A percentile compares a stretch with the other conserved stretches of the same genome.
Conservation (phyloP, 352 stramenopile species). For the Phytophthora sp. region DNA sequence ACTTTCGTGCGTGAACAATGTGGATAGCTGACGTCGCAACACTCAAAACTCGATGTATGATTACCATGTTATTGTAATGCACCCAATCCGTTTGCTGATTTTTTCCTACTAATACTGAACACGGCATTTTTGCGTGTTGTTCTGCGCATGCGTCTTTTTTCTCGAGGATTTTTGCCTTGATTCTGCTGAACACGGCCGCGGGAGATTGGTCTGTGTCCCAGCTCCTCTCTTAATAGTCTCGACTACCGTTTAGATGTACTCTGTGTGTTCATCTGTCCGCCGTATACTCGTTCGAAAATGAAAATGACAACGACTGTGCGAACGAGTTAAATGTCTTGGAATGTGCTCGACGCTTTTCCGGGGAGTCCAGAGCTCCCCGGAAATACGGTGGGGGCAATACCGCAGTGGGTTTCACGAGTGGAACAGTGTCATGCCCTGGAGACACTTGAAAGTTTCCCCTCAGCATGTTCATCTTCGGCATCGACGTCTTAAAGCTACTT, state of each 20-base stretch:
- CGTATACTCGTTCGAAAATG: constrained; percentile 35
- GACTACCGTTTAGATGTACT: background rate
- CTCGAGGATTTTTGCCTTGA: constrained; percentile 13
- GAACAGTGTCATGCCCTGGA: constrained; percentile 27
- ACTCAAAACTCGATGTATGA: constrained; percentile 20
- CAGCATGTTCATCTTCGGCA: constrained; percentile 66
- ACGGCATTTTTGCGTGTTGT: constrained; percentile 14
- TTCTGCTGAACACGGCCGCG: constrained; percentile 12
- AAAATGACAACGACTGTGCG: constrained; percentile 80
- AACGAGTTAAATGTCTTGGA: constrained; percentile 83
- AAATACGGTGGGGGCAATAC: constrained; percentile 78
- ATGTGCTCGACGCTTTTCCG: constrained; percentile 78
- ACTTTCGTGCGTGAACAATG: no score
- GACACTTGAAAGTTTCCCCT: constrained; percentile 58
- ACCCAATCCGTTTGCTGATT: constrained; percentile 30
- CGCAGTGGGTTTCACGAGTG: constrained; percentile 32
- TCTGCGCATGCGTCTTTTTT: constrained; percentile 22
- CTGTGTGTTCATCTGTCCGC: constrained; percentile 27
- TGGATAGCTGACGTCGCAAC: no score
- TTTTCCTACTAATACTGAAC: constrained; percentile 38
- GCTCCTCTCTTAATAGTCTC: constrained; percentile 11
- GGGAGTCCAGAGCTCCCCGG: constrained; percentile 48
- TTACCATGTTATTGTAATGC: constrained; percentile 36
- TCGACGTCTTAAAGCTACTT: constrained; percentile 55
- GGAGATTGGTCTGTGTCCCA: constrained; percentile 2